Percentiles rank a stretch among this genome's conserved stretches.
These are phyloP conservation scores for Dipteronia dyeriana DNA, from an alignment of 345 rosid species.

Conservation along the genomic window DNA sequence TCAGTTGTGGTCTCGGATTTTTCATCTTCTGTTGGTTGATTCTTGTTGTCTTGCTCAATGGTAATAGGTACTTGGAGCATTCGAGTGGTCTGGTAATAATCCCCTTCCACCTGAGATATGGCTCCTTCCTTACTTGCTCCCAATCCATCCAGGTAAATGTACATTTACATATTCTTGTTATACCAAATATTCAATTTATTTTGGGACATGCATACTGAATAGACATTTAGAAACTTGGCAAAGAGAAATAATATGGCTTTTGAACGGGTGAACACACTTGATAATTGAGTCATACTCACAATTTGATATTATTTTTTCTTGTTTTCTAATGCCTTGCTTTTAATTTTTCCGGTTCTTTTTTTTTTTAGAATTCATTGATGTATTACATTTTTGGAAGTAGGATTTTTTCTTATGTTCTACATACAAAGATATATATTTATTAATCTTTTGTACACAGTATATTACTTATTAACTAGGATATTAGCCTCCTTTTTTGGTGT, in stretches of 20 bases:
- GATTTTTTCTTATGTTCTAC: not conserved
- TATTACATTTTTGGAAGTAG: not conserved
- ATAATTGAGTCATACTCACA: not conserved
- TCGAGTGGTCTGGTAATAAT: conserved; percentile 97
- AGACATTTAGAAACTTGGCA: not conserved
- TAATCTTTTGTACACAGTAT: not conserved
- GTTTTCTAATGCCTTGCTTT: not conserved
- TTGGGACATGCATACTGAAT: not conserved
- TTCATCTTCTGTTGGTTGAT: conserved; percentile 21
- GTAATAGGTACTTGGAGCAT: conserved; percentile 82
- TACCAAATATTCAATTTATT: not conserved
- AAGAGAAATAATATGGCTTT: not conserved
- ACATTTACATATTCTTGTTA: conserved; percentile 2
- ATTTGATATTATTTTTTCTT: not conserved
- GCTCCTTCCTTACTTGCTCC: conserved; percentile 89
- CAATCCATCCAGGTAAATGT: conserved; percentile 84
- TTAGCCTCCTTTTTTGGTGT: not conserved
- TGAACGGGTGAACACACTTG: not conserved
- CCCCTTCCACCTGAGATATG: conserved; percentile 98
- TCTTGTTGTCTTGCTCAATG: conserved; percentile 26
- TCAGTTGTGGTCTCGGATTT: conserved; percentile 1
- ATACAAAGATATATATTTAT: not conserved
- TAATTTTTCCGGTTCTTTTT: not conserved
- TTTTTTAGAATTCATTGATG: not conserved
- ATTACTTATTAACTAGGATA: not conserved